Percentiles rank a stretch among this genome's conserved stretches.
Evolutionary conservation across 108 stramenopile species (phyloP).

Genomic region (Asterionellopsis glacialis): DNA sequence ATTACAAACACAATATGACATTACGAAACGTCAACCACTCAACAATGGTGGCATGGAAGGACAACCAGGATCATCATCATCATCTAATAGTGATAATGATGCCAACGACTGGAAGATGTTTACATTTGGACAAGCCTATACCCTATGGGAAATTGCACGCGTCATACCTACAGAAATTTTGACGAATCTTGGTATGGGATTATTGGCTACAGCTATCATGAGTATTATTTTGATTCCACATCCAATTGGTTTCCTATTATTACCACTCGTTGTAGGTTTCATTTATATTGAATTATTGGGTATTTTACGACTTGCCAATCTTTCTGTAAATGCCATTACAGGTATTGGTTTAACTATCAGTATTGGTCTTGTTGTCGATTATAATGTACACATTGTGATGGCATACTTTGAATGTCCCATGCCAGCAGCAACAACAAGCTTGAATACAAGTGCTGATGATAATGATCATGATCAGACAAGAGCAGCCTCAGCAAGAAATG

Average conservation of each 20-base stretch:
- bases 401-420: constrained; percentile 2
- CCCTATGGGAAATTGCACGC: constrained; percentile 5
- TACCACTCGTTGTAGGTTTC: not conserved
- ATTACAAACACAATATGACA: not conserved
- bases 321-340: constrained; percentile 4
- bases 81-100: too few species aligned
- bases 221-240: constrained; percentile 5
- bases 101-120: not conserved
- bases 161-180: not conserved
- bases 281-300: constrained; percentile 1
- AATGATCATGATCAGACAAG: not conserved
- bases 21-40: not conserved
- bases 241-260: not conserved
- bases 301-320: not conserved
- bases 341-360: constrained; percentile 14
- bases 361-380: constrained; percentile 19
- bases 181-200: not conserved
- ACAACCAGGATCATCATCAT: too few species aligned
- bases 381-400: constrained; percentile 3
- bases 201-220: not conserved
- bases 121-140: constrained; percentile 1
- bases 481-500: not conserved
- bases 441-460: not conserved
- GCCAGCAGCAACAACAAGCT: not conserved
- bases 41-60: too few species aligned